These are phyloP conservation scores for Aciculoconidium aculeatum DNA, from an alignment of 805 yeast species.

Conservation along the genomic window DNA sequence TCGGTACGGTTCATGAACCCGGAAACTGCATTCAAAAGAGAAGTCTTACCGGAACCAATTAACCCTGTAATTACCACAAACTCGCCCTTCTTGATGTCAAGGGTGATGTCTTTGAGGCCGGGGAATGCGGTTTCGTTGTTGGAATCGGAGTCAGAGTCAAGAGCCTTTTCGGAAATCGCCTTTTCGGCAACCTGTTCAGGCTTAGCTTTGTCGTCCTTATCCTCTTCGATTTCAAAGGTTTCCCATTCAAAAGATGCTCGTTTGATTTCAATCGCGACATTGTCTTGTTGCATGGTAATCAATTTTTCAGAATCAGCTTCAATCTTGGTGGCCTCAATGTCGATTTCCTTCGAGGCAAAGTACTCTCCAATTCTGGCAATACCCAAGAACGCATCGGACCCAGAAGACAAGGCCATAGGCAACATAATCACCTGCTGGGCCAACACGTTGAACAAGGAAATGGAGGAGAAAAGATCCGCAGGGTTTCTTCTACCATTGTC, in stretches of 20 bases:
- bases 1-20: constrained; percentile 58
- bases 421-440: constrained; percentile 59
- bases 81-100: constrained; percentile 57
- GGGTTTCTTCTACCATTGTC: constrained; percentile 37
- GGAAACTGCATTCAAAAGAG: constrained; percentile 62
- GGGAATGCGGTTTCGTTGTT: no score
- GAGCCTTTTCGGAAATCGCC: constrained; percentile 3
- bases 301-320: constrained; percentile 19
- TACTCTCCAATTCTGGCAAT: constrained; percentile 50
- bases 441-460: constrained; percentile 60
- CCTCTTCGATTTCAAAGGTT: constrained; percentile 13
- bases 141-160: constrained; percentile 5
- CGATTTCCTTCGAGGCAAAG: constrained; percentile 42
- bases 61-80: constrained; percentile 72
- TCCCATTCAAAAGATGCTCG: constrained; percentile 72
- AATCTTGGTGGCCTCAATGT: constrained; percentile 23
- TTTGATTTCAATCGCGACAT: constrained; percentile 42
- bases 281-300: constrained; percentile 18
- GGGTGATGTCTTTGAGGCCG: constrained; percentile 45
- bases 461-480: constrained; percentile 63
- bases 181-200: constrained; percentile 1
- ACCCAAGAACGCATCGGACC: constrained; percentile 63
- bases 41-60: constrained; percentile 79
- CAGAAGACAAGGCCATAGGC: constrained; percentile 65
- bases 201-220: constrained; percentile 11